A percentile compares a stretch with the other conserved stretches of the same genome.
Evolutionary conservation across 352 stramenopile species (phyloP).

Genomic region (Phytophthora idaei): DNA sequence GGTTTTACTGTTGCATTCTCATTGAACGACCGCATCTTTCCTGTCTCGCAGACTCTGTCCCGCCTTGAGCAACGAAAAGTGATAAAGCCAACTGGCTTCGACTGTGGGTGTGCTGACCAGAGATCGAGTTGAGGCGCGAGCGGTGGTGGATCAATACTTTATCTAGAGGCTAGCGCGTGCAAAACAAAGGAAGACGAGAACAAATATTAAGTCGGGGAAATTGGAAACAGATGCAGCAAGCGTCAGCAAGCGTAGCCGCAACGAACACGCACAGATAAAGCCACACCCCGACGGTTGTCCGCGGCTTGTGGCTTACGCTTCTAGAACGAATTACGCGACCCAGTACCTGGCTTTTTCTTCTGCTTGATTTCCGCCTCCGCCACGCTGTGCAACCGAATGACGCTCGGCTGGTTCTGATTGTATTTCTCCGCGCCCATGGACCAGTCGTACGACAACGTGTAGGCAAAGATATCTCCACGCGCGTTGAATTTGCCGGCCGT

Average conservation of each 20-base stretch:
- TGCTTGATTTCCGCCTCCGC: conserved; percentile 95
- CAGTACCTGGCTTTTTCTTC: conserved; percentile 91
- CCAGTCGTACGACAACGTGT: conserved; percentile 98
- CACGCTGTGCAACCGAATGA: conserved; percentile 94
- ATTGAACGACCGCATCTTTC: conserved; percentile 18
- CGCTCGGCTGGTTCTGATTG: conserved; percentile 84
- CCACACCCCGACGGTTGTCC: conserved; percentile 38
- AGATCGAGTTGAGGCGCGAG: conserved; percentile 26
- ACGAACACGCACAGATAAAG: conserved; percentile 43
- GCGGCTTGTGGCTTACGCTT: conserved; percentile 38
- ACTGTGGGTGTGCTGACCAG: conserved; percentile 15
- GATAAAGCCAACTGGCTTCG: conserved; percentile 9
- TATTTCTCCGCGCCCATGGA: conserved; percentile 93
- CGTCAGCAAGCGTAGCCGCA: conserved; percentile 29
- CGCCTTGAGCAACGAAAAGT: neutral
- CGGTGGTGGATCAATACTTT: conserved; percentile 37
- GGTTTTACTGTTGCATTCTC: conserved; percentile 19
- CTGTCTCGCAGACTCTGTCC: conserved; percentile 12
- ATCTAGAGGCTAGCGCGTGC: conserved; percentile 37
- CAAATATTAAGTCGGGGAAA: conserved; percentile 37
- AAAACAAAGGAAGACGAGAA: conserved; percentile 30
- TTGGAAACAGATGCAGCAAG: conserved; percentile 32
- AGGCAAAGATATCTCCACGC: conserved; percentile 95
- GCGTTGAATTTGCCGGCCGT: conserved; percentile 93
- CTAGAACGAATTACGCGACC: conserved; percentile 56